Evolutionary conservation across 176 grass and related monocot genomes (phyloP).

Genomic region (Urochloa ruziziensis): DNA sequence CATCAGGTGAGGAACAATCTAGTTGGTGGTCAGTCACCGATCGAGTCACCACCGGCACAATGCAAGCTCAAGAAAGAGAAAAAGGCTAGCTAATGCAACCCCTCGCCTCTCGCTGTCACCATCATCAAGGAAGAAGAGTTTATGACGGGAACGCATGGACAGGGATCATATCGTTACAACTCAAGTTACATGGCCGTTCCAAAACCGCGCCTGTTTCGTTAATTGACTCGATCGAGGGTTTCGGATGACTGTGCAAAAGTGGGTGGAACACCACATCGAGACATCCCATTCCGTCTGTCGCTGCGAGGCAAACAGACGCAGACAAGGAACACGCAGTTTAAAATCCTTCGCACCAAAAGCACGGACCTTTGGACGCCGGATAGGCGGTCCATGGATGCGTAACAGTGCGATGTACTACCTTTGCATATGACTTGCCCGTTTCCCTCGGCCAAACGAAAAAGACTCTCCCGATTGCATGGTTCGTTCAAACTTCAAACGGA

Average conservation of each 20-base stretch:
- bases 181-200: not conserved
- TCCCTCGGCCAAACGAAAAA: no score
- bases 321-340: not conserved
- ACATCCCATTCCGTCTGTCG: not conserved
- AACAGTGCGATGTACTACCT: no score
- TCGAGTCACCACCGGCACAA: not conserved
- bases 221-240: not conserved
- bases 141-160: not conserved
- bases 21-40: not conserved
- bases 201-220: not conserved
- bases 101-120: not conserved
- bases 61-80: not conserved
- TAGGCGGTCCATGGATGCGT: no score
- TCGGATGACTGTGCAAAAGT: not conserved
- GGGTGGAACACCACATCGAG: not conserved
- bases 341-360: not conserved
- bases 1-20: no score
- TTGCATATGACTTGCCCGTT: no score
- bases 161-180: no score
- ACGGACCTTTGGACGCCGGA: no score
- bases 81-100: not conserved
- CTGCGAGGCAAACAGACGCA: not conserved
- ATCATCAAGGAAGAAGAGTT: not conserved
- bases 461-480: no score
- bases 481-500: no score